phyloP scores from a whole-genome alignment of 306 rosid species.

The Cucurbita ficifolia region DNA sequence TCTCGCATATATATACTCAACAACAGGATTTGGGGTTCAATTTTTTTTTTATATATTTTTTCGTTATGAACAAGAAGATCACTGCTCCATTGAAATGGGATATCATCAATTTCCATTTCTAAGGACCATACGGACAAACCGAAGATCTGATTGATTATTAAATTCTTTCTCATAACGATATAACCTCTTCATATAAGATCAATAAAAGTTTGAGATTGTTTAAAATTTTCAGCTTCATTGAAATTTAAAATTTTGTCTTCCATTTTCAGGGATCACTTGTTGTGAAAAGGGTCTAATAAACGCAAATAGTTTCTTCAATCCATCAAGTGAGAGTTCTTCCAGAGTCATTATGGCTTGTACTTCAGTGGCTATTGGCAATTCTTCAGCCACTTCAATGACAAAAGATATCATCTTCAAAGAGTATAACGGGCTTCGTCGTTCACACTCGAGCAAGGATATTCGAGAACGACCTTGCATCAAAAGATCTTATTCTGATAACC shows the following conservation, averaged over 20 bases:
- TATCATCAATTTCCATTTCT: background rate
- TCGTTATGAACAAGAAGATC: constrained; percentile 3
- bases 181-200: background rate
- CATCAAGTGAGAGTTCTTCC: background rate
- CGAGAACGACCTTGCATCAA: constrained; percentile 17
- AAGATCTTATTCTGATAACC: constrained; percentile 54
- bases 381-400: constrained; percentile 21
- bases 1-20: background rate
- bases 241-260: background rate
- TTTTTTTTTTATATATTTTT: background rate
- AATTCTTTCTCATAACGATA: background rate
- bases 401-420: constrained; percentile 27
- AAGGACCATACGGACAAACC: background rate
- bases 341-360: constrained; percentile 37
- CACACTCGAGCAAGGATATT: constrained; percentile 40
- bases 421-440: constrained; percentile 31
- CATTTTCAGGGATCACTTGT: background rate
- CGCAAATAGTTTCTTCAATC: background rate
- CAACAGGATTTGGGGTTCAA: no score
- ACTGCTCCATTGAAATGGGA: background rate
- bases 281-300: background rate
- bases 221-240: background rate
- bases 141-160: background rate
- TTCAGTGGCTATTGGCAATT: constrained; percentile 36
- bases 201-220: background rate